A percentile compares a stretch with the other conserved stretches of the same genome.
Evolutionary conservation across 139 green algal genomes (phyloP).

Genomic region (Chlorella sp.): DNA sequence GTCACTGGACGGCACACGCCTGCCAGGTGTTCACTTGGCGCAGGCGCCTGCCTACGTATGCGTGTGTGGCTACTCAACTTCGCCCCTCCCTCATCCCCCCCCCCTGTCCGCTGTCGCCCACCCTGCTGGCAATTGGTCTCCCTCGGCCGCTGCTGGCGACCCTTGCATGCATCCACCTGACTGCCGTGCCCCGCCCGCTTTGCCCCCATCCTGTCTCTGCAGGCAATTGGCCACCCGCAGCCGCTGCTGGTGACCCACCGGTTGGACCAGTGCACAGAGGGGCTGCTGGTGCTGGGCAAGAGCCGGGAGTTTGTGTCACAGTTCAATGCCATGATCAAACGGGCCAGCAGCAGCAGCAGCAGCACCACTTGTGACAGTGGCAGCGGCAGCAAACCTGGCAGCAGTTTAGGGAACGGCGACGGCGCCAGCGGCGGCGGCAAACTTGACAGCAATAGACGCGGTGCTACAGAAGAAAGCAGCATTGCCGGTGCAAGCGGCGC

Average conservation of each 20-base stretch:
- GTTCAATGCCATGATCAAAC: conserved; percentile 55
- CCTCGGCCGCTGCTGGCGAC: neutral
- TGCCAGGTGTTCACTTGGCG: no score
- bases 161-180: neutral
- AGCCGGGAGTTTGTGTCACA: conserved; percentile 56
- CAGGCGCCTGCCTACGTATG: neutral
- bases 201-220: neutral
- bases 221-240: conserved; percentile 47
- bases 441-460: neutral
- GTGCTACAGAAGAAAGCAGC: neutral
- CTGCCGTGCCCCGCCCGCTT: neutral
- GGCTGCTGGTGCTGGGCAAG: conserved; percentile 77
- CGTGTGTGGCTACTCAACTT: neutral
- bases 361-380: neutral
- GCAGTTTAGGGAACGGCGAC: neutral
- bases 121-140: neutral
- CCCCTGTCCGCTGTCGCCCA: neutral
- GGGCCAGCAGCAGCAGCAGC: neutral
- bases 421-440: neutral
- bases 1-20: no score
- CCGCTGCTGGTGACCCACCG: conserved; percentile 66
- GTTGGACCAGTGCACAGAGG: conserved; percentile 82
- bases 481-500: neutral
- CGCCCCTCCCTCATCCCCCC: neutral
- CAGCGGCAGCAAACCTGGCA: neutral